phyloP scores from a whole-genome alignment of 164 flowering plant genomes.

The Magnolia officinalis region DNA sequence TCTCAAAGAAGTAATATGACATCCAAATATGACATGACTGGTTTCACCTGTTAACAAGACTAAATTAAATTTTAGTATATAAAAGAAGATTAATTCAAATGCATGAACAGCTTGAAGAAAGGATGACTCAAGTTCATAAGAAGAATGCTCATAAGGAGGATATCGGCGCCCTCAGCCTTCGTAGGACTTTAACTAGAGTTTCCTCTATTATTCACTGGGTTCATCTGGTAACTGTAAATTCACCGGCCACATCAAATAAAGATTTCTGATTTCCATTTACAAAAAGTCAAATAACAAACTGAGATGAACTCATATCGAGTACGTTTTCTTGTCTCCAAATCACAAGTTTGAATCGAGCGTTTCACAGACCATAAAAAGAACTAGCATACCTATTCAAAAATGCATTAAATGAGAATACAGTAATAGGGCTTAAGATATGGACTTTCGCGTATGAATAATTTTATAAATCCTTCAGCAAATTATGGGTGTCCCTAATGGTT shows the following conservation, averaged over 20 bases:
- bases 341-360: slow-evolving; percentile 96
- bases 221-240: slow-evolving; percentile 86
- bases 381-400: slow-evolving; percentile 76
- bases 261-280: slow-evolving; percentile 14
- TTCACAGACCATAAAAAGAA: slow-evolving; percentile 94
- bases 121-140: background rate
- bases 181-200: slow-evolving; percentile 69
- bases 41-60: slow-evolving; percentile 62
- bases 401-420: background rate
- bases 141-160: slow-evolving; percentile 61
- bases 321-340: slow-evolving; percentile 98
- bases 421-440: background rate
- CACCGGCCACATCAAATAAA: slow-evolving; percentile 17
- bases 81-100: background rate
- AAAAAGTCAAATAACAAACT: background rate
- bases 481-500: background rate
- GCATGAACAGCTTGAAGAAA: background rate
- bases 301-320: slow-evolving; percentile 11
- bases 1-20: slow-evolving; percentile 80
- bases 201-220: slow-evolving; percentile 91
- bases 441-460: no score
- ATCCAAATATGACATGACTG: slow-evolving; percentile 92
- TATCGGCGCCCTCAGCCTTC: slow-evolving; percentile 92
- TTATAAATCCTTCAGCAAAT: background rate
- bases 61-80: background rate